Percentiles rank a stretch among this genome's conserved stretches.
Evolutionary conservation across 257 asterid species (phyloP).

Genomic region (Plectranthus barbatus): DNA sequence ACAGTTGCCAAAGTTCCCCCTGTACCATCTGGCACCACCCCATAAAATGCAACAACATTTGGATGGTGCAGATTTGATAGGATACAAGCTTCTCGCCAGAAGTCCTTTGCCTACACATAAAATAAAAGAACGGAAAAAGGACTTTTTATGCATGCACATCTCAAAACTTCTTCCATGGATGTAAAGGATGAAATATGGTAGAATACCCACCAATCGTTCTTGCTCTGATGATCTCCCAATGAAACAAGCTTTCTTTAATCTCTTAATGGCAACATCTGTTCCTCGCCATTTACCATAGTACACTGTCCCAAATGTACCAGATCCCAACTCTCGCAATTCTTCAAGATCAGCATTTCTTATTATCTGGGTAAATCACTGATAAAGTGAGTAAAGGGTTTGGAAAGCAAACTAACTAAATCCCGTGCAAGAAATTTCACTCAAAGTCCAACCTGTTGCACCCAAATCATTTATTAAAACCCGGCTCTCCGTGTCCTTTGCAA

Average conservation of each 20-base stretch:
- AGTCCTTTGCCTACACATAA: slow-evolving; percentile 48
- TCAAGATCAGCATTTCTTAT: slow-evolving; percentile 75
- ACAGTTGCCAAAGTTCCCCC: slow-evolving; percentile 77
- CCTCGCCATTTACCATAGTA: slow-evolving; percentile 83
- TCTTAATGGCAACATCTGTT: slow-evolving; percentile 73
- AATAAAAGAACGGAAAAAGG: no score
- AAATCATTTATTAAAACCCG: neutral
- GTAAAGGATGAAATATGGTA: slow-evolving; percentile 3
- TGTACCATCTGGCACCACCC: slow-evolving; percentile 77
- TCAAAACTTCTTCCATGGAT: neutral
- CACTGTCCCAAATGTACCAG: slow-evolving; percentile 81
- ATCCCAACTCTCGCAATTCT: slow-evolving; percentile 67
- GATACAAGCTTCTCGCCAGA: slow-evolving; percentile 72
- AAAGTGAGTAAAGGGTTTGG: slow-evolving; percentile 6
- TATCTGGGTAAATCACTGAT: slow-evolving; percentile 30
- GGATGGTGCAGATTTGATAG: no score
- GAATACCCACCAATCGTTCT: slow-evolving; percentile 61
- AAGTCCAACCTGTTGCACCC: neutral
- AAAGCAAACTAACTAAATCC: no score
- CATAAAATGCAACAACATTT: slow-evolving; percentile 80
- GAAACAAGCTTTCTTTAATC: slow-evolving; percentile 56
- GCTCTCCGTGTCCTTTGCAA: neutral
- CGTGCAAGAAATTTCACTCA: neutral
- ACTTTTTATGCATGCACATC: slow-evolving; percentile 2
- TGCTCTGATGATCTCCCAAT: slow-evolving; percentile 63